A percentile compares a stretch with the other conserved stretches of the same genome.
These are phyloP conservation scores for Podila verticillata DNA, from an alignment of 192 early-diverging fungal genomes.

Conservation along the genomic window DNA sequence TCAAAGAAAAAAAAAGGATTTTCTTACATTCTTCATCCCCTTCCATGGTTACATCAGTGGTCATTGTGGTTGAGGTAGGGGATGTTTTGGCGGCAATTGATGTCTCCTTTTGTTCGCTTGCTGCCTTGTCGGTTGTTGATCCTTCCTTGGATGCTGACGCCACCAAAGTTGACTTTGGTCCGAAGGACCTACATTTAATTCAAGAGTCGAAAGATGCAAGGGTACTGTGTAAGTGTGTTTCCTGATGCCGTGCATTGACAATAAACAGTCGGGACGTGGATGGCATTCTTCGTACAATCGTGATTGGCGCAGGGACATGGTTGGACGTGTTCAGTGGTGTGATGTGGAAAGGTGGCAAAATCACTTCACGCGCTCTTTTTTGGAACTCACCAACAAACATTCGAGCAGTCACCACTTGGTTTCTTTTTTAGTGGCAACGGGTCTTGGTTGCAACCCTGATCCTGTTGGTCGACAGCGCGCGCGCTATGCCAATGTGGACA, in stretches of 20 bases:
- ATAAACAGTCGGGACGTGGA: background rate
- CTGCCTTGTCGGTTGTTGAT: background rate
- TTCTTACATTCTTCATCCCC: constrained; percentile 19
- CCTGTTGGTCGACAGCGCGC: no score
- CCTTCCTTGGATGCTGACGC: constrained; percentile 17
- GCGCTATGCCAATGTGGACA: no score
- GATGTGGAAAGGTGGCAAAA: constrained; percentile 3
- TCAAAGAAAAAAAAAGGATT: background rate
- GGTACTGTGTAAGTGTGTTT: background rate
- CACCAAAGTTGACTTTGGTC: constrained; percentile 39
- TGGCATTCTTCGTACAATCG: constrained; percentile 14
- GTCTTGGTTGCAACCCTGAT: no score
- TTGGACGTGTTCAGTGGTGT: background rate
- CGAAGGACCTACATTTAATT: constrained; percentile 34
- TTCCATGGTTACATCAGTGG: constrained; percentile 16
- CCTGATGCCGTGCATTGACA: background rate
- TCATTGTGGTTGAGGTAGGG: background rate
- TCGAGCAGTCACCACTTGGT: no score
- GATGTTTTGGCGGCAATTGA: background rate
- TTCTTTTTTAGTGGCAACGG: no score
- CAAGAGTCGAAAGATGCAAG: background rate
- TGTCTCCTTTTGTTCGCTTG: background rate
- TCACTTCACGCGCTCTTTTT: no score
- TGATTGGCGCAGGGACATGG: constrained; percentile 44
- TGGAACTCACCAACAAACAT: no score